A percentile compares a stretch with the other conserved stretches of the same genome.
These are phyloP conservation scores for Plectosphaerella cucumerina DNA, from an alignment of 2,329 filamentous ascomycete species.

Conservation along the genomic window DNA sequence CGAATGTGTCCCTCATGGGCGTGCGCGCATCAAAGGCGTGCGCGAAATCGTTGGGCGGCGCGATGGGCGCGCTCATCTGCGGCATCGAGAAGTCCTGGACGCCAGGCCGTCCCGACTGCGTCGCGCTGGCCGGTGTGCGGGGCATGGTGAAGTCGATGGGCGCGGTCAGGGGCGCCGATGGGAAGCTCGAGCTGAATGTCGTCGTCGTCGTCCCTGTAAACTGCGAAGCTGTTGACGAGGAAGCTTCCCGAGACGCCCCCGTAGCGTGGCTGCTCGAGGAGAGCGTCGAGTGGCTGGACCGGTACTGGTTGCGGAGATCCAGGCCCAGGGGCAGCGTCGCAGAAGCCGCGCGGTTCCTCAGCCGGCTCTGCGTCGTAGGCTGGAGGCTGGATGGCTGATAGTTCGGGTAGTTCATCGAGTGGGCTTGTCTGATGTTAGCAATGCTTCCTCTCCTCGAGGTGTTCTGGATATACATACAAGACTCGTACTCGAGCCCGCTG, in stretches of 20 bases:
- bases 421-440: slow-evolving; percentile 28
- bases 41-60: slow-evolving; percentile 47
- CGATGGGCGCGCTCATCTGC: slow-evolving; percentile 52
- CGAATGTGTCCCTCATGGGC: slow-evolving; percentile 41
- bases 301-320: slow-evolving; percentile 41
- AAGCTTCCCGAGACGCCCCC: slow-evolving; percentile 24
- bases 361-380: slow-evolving; percentile 36
- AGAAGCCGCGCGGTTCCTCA: slow-evolving; percentile 46
- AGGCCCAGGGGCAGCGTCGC: slow-evolving; percentile 40
- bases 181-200: slow-evolving; percentile 36
- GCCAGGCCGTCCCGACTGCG: slow-evolving; percentile 19
- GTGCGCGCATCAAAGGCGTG: slow-evolving; percentile 43
- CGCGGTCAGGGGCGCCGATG: slow-evolving; percentile 49
- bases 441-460: not conserved
- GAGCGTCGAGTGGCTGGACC: slow-evolving; percentile 25
- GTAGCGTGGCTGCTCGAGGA: slow-evolving; percentile 23
- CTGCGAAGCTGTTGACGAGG: slow-evolving; percentile 2
- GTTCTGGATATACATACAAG: slow-evolving; percentile 49
- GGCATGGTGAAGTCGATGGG: slow-evolving; percentile 49
- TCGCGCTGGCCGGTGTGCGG: slow-evolving; percentile 30
- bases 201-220: not conserved
- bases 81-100: slow-evolving; percentile 46
- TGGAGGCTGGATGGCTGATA: slow-evolving; percentile 36
- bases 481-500: slow-evolving; percentile 44
- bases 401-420: slow-evolving; percentile 44